These are phyloP conservation scores for Amanita phalloides DNA, from an alignment of 768 basidiomycete species.

Conservation along the genomic window DNA sequence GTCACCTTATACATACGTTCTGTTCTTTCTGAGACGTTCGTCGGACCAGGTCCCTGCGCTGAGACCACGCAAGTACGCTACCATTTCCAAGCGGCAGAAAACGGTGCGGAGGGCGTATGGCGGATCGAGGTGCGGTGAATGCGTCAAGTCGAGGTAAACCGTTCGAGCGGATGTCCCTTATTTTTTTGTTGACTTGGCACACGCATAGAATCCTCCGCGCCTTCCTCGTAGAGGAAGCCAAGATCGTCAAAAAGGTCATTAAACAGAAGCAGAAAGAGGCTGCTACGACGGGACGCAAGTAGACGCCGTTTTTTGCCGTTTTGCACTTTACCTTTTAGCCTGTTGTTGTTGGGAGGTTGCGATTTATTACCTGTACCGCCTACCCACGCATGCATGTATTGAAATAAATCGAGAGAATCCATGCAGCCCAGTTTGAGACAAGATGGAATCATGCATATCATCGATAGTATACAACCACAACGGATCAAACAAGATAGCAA, in stretches of 20 bases:
- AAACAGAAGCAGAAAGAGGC: conserved; percentile 68
- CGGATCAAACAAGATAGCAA: no score
- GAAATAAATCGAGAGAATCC: no score
- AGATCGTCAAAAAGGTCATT: conserved; percentile 99
- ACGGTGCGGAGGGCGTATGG: conserved; percentile 94
- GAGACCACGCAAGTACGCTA: conserved; percentile 92
- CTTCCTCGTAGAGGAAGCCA: conserved; percentile 98
- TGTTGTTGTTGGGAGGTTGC: no score
- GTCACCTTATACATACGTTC: no score
- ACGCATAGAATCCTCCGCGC: conserved; percentile 81
- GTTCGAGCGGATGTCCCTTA: background rate
- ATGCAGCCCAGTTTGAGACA: no score
- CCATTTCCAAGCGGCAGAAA: conserved; percentile 95
- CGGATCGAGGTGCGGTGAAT: conserved; percentile 92
- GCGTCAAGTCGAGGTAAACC: conserved; percentile 82
- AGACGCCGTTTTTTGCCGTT: conserved; percentile 11
- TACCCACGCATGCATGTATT: background rate
- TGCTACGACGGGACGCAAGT: conserved; percentile 24
- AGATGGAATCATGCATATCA: no score
- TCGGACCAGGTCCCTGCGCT: conserved; percentile 74
- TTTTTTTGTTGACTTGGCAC: conserved; percentile 3
- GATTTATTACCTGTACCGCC: no score
- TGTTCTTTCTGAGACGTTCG: no score
- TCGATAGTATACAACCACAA: no score
- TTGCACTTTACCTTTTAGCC: background rate